These are phyloP conservation scores for Tricholomella constricta DNA, from an alignment of 768 basidiomycete genomes.

Conservation along the genomic window DNA sequence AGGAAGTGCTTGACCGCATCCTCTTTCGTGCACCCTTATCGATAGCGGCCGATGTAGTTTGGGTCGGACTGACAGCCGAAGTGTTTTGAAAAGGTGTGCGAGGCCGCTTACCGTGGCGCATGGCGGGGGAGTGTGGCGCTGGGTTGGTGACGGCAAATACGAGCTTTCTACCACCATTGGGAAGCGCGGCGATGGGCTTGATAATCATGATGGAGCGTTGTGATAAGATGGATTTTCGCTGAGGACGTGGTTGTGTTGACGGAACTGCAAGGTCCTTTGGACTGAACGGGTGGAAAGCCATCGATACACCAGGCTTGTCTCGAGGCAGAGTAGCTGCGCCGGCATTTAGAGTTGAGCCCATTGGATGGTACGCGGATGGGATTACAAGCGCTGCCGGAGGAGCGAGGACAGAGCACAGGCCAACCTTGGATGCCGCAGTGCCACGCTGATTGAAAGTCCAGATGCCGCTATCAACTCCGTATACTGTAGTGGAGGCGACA, in stretches of 20 bases:
- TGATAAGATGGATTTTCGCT: background rate
- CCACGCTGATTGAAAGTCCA: no score
- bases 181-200: background rate
- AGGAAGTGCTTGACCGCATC: conserved; percentile 1
- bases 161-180: background rate
- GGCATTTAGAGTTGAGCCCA: no score
- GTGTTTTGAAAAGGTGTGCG: background rate
- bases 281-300: background rate
- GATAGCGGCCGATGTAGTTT: background rate
- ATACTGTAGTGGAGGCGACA: no score
- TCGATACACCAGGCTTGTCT: background rate
- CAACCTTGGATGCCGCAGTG: no score
- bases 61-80: background rate
- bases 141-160: background rate
- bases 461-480: no score
- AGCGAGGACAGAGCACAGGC: background rate
- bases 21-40: conserved; percentile 8
- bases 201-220: background rate
- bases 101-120: conserved; percentile 12
- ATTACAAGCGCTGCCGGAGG: no score
- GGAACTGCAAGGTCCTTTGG: background rate
- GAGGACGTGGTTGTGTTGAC: background rate
- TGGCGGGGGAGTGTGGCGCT: background rate
- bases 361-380: background rate
- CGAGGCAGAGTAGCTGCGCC: background rate